Evolutionary conservation across 2,329 filamentous ascomycete genomes (phyloP).

Genomic region (Hymenotorrendiella dingleyae): DNA sequence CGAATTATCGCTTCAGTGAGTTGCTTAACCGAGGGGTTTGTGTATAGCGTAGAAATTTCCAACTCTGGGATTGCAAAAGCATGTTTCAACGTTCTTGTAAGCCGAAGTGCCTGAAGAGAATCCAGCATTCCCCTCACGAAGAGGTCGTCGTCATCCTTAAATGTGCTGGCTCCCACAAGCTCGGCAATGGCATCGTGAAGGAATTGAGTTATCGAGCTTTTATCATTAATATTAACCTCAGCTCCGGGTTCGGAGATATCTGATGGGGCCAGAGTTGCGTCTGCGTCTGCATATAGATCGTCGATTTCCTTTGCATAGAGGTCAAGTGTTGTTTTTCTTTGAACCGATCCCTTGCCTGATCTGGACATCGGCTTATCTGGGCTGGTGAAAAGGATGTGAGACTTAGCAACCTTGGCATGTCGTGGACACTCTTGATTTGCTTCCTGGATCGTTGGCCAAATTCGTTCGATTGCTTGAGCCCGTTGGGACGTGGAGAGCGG

Average conservation of each 20-base stretch:
- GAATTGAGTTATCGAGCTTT: no score
- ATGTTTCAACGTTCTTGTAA: conserved; percentile 1
- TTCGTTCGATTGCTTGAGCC: not conserved
- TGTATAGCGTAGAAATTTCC: conserved; percentile 1
- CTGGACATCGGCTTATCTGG: conserved; percentile 30
- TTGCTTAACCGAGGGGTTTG: conserved; percentile 1
- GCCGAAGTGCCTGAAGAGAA: conserved; percentile 4
- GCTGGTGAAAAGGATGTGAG: conserved; percentile 26
- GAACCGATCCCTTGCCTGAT: conserved; percentile 33
- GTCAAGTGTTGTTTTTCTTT: conserved; percentile 26
- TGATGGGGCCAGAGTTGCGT: no score
- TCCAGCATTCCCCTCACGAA: conserved; percentile 8
- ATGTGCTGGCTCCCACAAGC: no score
- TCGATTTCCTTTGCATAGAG: conserved; percentile 25
- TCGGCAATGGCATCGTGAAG: no score
- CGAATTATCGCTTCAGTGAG: not conserved
- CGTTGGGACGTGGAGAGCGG: not conserved
- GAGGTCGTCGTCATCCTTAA: conserved; percentile 16
- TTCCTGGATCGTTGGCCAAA: conserved; percentile 29
- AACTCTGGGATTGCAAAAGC: not conserved
- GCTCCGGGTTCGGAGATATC: no score
- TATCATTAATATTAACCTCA: no score
- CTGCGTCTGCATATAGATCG: no score
- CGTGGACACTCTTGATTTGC: conserved; percentile 26
- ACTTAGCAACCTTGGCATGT: conserved; percentile 26